Base-by-base conservation (phyloP, 225 moss, liverwort and hornwort genomes). In the Anthoceros angustus region DNA sequence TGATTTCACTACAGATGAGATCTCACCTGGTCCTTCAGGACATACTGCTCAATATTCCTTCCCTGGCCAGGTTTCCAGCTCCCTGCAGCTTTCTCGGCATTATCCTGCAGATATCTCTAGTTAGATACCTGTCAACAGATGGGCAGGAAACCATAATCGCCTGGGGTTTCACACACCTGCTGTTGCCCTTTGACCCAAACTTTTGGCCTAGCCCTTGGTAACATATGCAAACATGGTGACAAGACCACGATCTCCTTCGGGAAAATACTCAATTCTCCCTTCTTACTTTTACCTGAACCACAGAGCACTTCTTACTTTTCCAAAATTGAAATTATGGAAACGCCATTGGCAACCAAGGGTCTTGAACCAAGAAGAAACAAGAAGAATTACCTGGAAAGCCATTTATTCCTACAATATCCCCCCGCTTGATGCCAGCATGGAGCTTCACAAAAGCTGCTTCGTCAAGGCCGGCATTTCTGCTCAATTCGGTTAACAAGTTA, bases 201-300 rank as follows among this genome's bases (percentile, higher is more conserved):
- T n/a, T 79, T 76, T 62, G 78, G 78, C 78, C 85, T 88, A 0
- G 55, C 55, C 23, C 55, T 55, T 55, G 94, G 94, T 67, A 95
- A 72, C 94, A 95, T 91, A 38, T 95, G 94, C 70, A 95, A 75
- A 77, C 94, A 95, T 66, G 86, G 86, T 42, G 91, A 83, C 63
- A 95, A 83, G 67, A 91, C 77, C 73, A 85, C 84, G 15, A 95
- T 80, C 42, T 83, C 72, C 40, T 75, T 88, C 66, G 88, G 83
- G 65, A 91, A 91, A 62, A 95, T 76, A 70, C 91, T 95, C 70
- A 95, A 71, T 68, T 95, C 94, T 71, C 91, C 94, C 14, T 2
- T 69, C 77, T 71, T 74, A 75, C 80, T 86, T 75, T 80, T 91
- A 40, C 94, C 94, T 92, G 88, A 39, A 67, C 24, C 20, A 40